These are phyloP conservation scores for Syzygium jambos DNA, from an alignment of 345 rosid genomes.

Conservation along the genomic window DNA sequence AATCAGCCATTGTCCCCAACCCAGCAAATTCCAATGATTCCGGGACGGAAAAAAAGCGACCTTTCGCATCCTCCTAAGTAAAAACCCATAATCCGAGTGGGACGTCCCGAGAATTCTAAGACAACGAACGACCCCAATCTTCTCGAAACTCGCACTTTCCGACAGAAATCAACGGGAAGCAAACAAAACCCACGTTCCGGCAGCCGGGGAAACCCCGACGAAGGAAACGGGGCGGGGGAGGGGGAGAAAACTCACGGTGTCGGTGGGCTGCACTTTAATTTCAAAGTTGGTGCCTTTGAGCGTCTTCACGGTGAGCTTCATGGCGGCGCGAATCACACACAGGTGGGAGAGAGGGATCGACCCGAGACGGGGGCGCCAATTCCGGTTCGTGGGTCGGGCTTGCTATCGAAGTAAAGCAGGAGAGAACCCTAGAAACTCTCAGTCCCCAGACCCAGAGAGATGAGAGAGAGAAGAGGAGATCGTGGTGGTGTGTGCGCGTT, in stretches of 20 bases:
- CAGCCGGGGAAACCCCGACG: not conserved
- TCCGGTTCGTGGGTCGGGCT: not conserved
- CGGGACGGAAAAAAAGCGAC: not conserved
- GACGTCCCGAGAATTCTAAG: not conserved
- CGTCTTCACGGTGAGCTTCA: conserved; percentile 98
- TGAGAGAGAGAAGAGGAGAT: not conserved
- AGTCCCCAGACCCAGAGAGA: not conserved
- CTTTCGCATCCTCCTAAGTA: not conserved
- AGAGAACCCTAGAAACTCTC: conserved; percentile 15
- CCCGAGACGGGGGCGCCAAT: conserved; percentile 5
- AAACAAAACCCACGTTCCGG: not conserved
- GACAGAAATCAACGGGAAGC: not conserved
- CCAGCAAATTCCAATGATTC: not conserved
- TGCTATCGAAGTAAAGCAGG: not conserved
- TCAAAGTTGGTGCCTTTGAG: conserved; percentile 96
- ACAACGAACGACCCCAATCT: not conserved
- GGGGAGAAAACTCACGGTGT: conserved; percentile 45
- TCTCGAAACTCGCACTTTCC: not conserved
- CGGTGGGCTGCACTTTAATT: conserved; percentile 84
- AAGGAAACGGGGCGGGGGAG: not conserved
- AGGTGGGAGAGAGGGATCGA: not conserved
- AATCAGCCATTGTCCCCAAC: not conserved
- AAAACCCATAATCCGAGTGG: not conserved
- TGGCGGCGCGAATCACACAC: conserved; percentile 11
- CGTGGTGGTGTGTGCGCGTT: not conserved